A percentile compares a stretch with the other conserved stretches of the same genome.
phyloP scores from a whole-genome alignment of 306 rosid genomes.

The Cyamopsis tetragonoloba region DNA sequence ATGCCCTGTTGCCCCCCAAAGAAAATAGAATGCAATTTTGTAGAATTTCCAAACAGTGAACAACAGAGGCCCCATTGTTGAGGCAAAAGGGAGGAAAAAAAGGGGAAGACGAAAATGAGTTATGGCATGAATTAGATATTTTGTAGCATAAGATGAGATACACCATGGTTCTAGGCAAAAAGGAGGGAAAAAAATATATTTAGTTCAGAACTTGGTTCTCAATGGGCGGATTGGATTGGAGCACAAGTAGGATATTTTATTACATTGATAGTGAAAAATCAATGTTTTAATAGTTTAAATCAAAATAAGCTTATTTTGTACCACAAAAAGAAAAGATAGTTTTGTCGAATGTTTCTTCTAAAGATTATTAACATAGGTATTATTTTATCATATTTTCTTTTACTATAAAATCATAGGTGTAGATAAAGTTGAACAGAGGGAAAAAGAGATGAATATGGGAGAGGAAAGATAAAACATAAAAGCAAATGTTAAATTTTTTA shows the following conservation, averaged over 20 bases:
- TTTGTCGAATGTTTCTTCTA: not conserved
- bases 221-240: conserved; percentile 9
- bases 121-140: conserved; percentile 24
- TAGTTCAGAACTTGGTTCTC: not conserved
- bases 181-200: not conserved
- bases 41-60: not conserved
- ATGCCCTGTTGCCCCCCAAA: conserved; percentile 12
- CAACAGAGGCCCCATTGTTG: conserved; percentile 17
- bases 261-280: conserved; percentile 24
- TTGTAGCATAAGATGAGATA: conserved; percentile 20
- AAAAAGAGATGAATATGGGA: not conserved
- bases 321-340: not conserved
- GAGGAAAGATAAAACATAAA: not conserved
- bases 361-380: not conserved
- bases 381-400: not conserved
- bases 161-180: conserved; percentile 26
- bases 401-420: not conserved
- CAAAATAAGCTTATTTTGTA: not conserved
- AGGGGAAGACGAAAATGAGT: not conserved
- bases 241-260: conserved; percentile 15
- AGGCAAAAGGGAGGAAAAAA: conserved; percentile 9
- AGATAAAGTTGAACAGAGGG: not conserved
- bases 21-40: conserved; percentile 7
- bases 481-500: not conserved
- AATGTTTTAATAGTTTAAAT: not conserved